Evolutionary conservation across 208 protist species (phyloP).

Genomic region (Herpetomonas samuelpessoai): DNA sequence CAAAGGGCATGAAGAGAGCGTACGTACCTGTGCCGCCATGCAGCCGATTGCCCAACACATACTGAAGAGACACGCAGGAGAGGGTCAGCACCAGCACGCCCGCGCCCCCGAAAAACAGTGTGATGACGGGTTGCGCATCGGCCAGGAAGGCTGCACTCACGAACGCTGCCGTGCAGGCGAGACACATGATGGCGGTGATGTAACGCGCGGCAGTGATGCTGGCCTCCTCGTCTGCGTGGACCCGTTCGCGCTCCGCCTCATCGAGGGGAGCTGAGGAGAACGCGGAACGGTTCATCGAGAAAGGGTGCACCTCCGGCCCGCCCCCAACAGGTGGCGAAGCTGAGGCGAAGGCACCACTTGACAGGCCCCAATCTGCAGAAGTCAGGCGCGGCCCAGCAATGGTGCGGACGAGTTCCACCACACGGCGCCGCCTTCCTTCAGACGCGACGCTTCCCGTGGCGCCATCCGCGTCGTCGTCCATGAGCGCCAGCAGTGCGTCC

Average conservation of each 20-base stretch:
- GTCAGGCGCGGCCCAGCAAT: neutral
- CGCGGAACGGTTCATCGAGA: neutral
- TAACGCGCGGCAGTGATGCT: conserved; percentile 43
- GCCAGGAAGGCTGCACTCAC: conserved; percentile 39
- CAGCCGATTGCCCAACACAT: conserved; percentile 51
- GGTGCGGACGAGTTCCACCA: neutral
- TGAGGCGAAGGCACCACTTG: neutral
- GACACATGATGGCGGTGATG: conserved; percentile 43
- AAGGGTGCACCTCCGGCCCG: neutral
- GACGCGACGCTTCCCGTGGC: neutral
- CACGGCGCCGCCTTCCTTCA: too few relatives aligned
- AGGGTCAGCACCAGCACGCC: conserved; percentile 40
- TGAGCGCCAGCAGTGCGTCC: conserved; percentile 14
- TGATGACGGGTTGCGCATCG: conserved; percentile 40
- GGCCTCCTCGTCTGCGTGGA: conserved; percentile 4
- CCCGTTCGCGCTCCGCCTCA: conserved; percentile 1
- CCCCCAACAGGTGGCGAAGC: neutral
- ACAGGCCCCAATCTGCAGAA: neutral
- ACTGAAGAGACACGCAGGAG: conserved; percentile 60
- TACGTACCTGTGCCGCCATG: conserved; percentile 43
- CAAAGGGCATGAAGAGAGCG: conserved; percentile 75
- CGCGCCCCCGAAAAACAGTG: conserved; percentile 54
- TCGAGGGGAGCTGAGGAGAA: neutral
- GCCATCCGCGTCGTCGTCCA: conserved; percentile 7
- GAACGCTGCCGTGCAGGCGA: conserved; percentile 37